These are phyloP conservation scores for Globisporangium barbulae DNA, from an alignment of 352 stramenopile species.

Conservation along the genomic window DNA sequence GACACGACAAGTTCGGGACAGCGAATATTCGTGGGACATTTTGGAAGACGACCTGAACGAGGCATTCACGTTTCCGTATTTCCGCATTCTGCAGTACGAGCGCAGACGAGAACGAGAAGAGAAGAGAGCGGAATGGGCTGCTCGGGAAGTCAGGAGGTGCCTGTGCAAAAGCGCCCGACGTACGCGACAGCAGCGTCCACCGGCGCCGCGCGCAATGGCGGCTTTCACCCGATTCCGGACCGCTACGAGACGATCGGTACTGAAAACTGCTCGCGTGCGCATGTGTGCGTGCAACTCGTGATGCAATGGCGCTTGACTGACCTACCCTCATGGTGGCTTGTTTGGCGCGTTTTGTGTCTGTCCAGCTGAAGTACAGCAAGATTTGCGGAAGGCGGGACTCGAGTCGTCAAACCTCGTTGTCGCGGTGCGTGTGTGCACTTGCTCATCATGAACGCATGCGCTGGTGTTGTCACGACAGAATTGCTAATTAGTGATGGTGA, in stretches of 20 bases:
- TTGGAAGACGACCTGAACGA: not conserved
- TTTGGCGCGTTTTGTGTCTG: not conserved
- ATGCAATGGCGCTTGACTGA: not conserved
- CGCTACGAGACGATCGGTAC: slow-evolving; percentile 45
- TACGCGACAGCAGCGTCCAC: not conserved
- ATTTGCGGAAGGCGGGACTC: slow-evolving; percentile 31
- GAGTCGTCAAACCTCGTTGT: slow-evolving; percentile 74
- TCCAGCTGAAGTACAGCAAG: slow-evolving; percentile 25
- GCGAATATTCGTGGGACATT: not conserved
- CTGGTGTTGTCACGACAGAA: not conserved
- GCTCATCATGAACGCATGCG: not conserved
- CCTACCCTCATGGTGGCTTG: not conserved
- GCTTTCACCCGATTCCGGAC: slow-evolving; percentile 35
- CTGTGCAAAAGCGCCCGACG: not conserved
- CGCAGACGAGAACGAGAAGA: not conserved
- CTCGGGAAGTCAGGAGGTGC: slow-evolving; percentile 3
- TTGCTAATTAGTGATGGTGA: not conserved
- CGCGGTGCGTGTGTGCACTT: slow-evolving; percentile 23
- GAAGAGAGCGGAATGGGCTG: not conserved
- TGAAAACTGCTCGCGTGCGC: not conserved
- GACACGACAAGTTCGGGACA: not conserved
- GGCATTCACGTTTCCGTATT: not conserved
- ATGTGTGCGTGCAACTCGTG: not conserved
- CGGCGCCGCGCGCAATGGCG: not conserved
- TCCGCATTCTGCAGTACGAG: not conserved